Conservation (phyloP, 179 eudicot genomes). For the Sideroxylon spinosum region DNA sequence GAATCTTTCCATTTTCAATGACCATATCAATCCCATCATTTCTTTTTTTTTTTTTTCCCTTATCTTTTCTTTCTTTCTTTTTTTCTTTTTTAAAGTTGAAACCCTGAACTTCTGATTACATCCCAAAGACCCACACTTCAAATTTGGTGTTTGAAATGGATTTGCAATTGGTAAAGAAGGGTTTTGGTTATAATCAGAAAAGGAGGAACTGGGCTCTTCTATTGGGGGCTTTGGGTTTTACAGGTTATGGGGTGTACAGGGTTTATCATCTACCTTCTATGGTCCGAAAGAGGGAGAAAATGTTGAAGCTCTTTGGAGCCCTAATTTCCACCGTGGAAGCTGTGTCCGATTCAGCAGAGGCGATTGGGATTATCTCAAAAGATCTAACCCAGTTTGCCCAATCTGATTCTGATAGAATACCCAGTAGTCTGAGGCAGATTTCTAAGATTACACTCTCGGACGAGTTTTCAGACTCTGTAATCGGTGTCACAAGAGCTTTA, state of each 20-base stretch:
- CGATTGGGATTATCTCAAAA: slow-evolving; percentile 59
- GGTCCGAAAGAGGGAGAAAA: slow-evolving; percentile 47
- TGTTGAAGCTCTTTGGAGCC: slow-evolving; percentile 45
- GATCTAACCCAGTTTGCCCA: slow-evolving; percentile 64
- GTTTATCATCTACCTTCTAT: slow-evolving; percentile 63
- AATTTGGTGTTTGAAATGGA: slow-evolving; percentile 37
- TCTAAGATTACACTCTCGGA: slow-evolving; percentile 51
- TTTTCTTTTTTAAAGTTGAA: too few relatives aligned
- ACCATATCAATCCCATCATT: too few relatives aligned
- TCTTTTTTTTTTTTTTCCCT: too few relatives aligned
- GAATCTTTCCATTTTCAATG: background rate
- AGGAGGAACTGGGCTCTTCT: slow-evolving; percentile 52
- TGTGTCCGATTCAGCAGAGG: slow-evolving; percentile 60
- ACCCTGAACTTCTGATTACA: too few relatives aligned
- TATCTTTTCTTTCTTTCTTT: too few relatives aligned
- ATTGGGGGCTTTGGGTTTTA: slow-evolving; percentile 58
- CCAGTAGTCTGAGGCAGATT: slow-evolving; percentile 73
- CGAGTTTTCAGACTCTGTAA: slow-evolving; percentile 49
- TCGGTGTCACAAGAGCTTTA: slow-evolving; percentile 47
- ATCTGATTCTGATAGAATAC: slow-evolving; percentile 70
- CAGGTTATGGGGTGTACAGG: slow-evolving; percentile 59
- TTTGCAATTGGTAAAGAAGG: slow-evolving; percentile 43
- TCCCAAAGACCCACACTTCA: background rate
- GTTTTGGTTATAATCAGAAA: slow-evolving; percentile 37
- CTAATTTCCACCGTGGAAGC: slow-evolving; percentile 48